phyloP scores from a whole-genome alignment of 768 basidiomycete species.

The Mrakia blollopis region DNA sequence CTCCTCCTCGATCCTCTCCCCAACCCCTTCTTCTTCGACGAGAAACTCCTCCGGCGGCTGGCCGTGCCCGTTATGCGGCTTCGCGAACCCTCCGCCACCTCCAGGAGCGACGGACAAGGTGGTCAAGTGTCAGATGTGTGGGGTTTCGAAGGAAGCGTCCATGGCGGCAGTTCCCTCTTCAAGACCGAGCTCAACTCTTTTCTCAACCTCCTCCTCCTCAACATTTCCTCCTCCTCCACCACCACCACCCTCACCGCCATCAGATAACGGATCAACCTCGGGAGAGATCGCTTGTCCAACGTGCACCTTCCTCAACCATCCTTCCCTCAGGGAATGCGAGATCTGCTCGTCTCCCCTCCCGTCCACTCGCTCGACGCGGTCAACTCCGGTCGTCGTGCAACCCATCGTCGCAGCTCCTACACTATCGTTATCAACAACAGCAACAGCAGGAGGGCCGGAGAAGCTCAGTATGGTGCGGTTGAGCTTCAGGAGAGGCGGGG shows the following conservation, averaged over 20 bases:
- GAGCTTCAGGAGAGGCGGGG: slow-evolving; percentile 88
- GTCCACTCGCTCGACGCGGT: slow-evolving; percentile 31
- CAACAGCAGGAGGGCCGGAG: neutral
- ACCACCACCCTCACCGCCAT: slow-evolving; percentile 35
- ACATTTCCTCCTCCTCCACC: slow-evolving; percentile 45
- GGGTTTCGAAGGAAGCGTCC: slow-evolving; percentile 24
- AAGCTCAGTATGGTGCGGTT: slow-evolving; percentile 56
- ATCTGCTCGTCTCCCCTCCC: slow-evolving; percentile 74
- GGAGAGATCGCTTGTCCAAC: slow-evolving; percentile 64
- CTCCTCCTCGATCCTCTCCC: neutral
- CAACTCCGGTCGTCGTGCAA: slow-evolving; percentile 29
- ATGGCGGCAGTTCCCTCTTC: slow-evolving; percentile 39
- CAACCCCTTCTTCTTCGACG: neutral
- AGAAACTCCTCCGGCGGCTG: neutral
- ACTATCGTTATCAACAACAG: neutral
- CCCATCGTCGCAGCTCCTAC: neutral
- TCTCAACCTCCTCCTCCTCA: slow-evolving; percentile 33
- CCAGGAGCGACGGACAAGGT: slow-evolving; percentile 25
- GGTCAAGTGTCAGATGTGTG: slow-evolving; percentile 30
- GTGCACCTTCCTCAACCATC: slow-evolving; percentile 90
- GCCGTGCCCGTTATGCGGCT: slow-evolving; percentile 30
- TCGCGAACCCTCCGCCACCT: slow-evolving; percentile 20
- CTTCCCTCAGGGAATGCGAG: slow-evolving; percentile 68
- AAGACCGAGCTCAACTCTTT: slow-evolving; percentile 41
- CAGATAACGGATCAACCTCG: neutral